Percentiles rank a stretch among this genome's conserved stretches.
Conservation (phyloP, 2,329 filamentous ascomycete genomes). For the Trichoderma breve region DNA sequence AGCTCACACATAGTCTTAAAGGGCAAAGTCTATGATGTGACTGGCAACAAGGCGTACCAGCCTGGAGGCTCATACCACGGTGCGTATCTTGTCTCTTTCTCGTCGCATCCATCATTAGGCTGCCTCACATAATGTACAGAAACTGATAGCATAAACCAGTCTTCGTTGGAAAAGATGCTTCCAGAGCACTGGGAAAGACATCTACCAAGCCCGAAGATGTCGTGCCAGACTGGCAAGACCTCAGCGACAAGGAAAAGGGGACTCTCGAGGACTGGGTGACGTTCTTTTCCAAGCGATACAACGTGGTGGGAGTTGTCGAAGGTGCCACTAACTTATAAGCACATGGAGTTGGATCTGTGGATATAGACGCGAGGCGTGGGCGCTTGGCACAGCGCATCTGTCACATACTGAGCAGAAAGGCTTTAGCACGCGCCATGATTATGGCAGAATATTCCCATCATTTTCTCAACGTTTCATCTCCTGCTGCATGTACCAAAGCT, state of each 20-base stretch:
- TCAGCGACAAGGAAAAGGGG: conserved; percentile 80
- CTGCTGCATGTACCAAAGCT: not conserved
- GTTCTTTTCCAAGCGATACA: conserved; percentile 97
- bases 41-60: conserved; percentile 81
- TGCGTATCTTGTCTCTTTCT: conserved; percentile 43
- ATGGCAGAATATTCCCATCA: not conserved
- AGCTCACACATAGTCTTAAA: conserved; percentile 36
- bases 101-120: not conserved
- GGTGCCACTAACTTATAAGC: conserved; percentile 58
- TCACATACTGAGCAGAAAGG: not conserved
- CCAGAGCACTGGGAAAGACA: conserved; percentile 82
- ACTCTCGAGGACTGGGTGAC: conserved; percentile 89
- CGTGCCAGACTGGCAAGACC: conserved; percentile 74
- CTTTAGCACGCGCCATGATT: not conserved
- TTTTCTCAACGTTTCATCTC: not conserved
- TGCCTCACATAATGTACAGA: not conserved
- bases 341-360: not conserved
- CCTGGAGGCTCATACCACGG: conserved; percentile 81
- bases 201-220: conserved; percentile 86
- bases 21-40: conserved; percentile 94
- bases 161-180: conserved; percentile 93
- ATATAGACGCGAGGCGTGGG: not conserved
- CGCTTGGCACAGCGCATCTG: not conserved
- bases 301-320: conserved; percentile 70
- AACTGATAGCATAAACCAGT: conserved; percentile 51